Conservation (phyloP, 106 monocot species). For the Dendrobium chrysotoxum region DNA sequence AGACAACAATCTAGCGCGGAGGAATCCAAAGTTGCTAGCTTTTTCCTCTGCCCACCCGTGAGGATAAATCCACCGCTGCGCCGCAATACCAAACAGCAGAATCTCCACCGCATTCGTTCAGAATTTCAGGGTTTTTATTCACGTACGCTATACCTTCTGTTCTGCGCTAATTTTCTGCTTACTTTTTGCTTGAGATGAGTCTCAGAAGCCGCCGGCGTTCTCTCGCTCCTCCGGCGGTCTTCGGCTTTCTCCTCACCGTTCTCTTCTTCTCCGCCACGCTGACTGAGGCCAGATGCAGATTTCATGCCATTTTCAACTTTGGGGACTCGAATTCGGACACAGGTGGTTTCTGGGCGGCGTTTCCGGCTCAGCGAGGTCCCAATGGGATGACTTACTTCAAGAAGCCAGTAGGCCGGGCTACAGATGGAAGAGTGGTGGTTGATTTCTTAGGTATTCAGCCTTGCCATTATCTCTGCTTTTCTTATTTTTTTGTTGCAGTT, state of each 20-base stretch:
- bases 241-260: background rate
- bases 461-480: background rate
- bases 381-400: slow-evolving; percentile 77
- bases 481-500: background rate
- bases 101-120: no score
- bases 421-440: slow-evolving; percentile 67
- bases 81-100: no score
- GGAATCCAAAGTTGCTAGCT: no score
- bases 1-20: no score
- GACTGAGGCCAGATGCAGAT: slow-evolving; percentile 23
- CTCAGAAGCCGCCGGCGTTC: slow-evolving; percentile 1
- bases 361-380: slow-evolving; percentile 54
- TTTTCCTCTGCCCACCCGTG: no score
- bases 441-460: slow-evolving; percentile 57
- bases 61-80: no score
- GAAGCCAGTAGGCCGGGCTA: slow-evolving; percentile 50
- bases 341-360: slow-evolving; percentile 86
- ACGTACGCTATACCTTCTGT: background rate
- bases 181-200: background rate
- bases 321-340: slow-evolving; percentile 92
- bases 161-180: background rate
- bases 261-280: background rate
- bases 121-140: background rate
- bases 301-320: slow-evolving; percentile 74
- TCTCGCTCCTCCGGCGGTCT: background rate